Evolutionary conservation across 2,329 filamentous ascomycete species (phyloP).

Genomic region (Colletotrichum magnum): DNA sequence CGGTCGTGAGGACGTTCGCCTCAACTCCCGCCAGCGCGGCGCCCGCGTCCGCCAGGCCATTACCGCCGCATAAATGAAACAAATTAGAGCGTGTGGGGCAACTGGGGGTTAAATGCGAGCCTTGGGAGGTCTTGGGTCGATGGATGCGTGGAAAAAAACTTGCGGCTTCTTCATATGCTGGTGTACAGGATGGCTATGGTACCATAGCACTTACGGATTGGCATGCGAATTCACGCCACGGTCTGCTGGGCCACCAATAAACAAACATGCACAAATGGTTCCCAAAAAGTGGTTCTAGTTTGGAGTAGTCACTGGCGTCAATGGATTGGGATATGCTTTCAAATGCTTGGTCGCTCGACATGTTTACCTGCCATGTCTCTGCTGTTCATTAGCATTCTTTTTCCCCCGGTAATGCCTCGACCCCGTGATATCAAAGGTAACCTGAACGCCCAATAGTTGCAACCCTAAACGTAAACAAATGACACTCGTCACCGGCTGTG

Average conservation of each 20-base stretch:
- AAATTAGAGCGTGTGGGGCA: slow-evolving; percentile 31
- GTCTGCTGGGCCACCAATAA: slow-evolving; percentile 40
- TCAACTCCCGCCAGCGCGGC: slow-evolving; percentile 95
- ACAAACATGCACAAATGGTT: slow-evolving; percentile 41
- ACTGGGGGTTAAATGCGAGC: slow-evolving; percentile 32
- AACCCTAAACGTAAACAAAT: background rate
- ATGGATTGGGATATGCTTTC: slow-evolving; percentile 50
- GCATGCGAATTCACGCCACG: slow-evolving; percentile 47
- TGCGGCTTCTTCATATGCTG: slow-evolving; percentile 47
- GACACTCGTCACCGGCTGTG: background rate
- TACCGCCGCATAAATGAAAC: slow-evolving; percentile 69
- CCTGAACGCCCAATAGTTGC: too few relatives aligned
- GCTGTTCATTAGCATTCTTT: too few relatives aligned
- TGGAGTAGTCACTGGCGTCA: slow-evolving; percentile 32
- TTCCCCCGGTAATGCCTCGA: too few relatives aligned
- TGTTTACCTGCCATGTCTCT: too few relatives aligned
- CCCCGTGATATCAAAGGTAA: too few relatives aligned
- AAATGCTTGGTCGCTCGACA: slow-evolving; percentile 32
- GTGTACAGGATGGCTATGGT: slow-evolving; percentile 50
- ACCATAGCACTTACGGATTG: slow-evolving; percentile 55
- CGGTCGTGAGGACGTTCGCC: slow-evolving; percentile 75
- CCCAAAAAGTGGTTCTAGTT: slow-evolving; percentile 22
- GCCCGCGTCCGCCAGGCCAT: slow-evolving; percentile 74
- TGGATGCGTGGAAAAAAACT: slow-evolving; percentile 38
- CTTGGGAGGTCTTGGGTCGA: slow-evolving; percentile 42